These are phyloP conservation scores for Citrus trifoliata DNA, from an alignment of 345 rosid genomes.

Conservation along the genomic window DNA sequence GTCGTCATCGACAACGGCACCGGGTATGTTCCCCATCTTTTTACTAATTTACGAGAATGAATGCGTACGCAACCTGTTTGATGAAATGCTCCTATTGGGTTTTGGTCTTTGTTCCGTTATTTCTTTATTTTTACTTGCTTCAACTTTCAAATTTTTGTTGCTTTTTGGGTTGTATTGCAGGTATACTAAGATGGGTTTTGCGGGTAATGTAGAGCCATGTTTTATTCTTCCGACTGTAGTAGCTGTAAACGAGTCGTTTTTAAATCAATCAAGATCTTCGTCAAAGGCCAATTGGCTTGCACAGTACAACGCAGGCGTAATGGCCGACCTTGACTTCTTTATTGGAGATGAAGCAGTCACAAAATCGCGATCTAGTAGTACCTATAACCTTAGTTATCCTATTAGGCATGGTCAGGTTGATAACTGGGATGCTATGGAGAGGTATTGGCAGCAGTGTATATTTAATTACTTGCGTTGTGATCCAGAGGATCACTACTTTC, in stretches of 20 bases:
- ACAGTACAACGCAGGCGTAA: conserved; percentile 91
- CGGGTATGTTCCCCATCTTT: conserved; percentile 48
- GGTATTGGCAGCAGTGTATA: conserved; percentile 97
- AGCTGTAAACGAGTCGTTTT: conserved; percentile 81
- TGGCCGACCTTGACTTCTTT: conserved; percentile 95
- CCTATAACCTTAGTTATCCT: conserved; percentile 76
- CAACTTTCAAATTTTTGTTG: background rate
- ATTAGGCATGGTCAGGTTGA: conserved; percentile 87
- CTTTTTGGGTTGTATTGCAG: conserved; percentile 35
- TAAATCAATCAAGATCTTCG: conserved; percentile 66
- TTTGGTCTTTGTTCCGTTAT: no score
- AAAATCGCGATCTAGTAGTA: conserved; percentile 69
- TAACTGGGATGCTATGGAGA: conserved; percentile 98
- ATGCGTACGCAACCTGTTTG: conserved; percentile 26
- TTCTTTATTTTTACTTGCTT: no score
- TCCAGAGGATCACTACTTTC: conserved; percentile 97
- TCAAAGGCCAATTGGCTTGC: conserved; percentile 72
- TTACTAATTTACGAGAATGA: background rate
- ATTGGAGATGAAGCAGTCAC: conserved; percentile 85
- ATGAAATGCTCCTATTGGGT: conserved; percentile 26
- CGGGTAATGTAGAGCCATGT: conserved; percentile 98
- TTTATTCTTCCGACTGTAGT: conserved; percentile 89
- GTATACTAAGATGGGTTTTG: conserved; percentile 93
- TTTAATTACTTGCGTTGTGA: conserved; percentile 91
- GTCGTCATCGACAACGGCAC: conserved; percentile 98